Evolutionary conservation across 352 stramenopile genomes (phyloP), one percentile per base, ranked within the genome.

Genomic region (Stephanocyclus meneghinianus): DNA sequence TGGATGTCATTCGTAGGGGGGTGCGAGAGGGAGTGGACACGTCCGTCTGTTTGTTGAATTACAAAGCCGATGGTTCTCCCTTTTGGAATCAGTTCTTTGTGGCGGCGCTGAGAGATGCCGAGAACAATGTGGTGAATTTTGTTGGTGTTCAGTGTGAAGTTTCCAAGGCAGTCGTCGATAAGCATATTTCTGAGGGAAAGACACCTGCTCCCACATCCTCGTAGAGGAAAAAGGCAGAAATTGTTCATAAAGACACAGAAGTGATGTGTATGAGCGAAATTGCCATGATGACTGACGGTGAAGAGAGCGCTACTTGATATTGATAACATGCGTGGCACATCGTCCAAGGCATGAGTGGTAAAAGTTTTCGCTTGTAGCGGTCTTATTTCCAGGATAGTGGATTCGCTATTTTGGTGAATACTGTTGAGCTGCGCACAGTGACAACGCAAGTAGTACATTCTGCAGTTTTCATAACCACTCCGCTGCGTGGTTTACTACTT

Each of bases 51-150:
- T 76, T 97, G 5, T 74, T 97, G 37, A 96, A 96, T 82, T 96
- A 96, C 87, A 94, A 94, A 64, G 87, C 87, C 0, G 93, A 97
- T 77, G 92, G 91, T 29, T 94, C 91, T 9, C 85, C 91, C 2
- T 97, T 96, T 71, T 96, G 91, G 91, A 97, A 97, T 88, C 94
- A 96, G 81, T 95, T 97, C 76, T 96, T 95, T 84, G 88, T 96
- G 16, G 92, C 93, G 0, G 86, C 92, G 13, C 80, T 96, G 11
- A 71, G 92, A 59, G 92, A 96, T 87, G 88, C 88, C 21, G 90
- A 95, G 67, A 91, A 93, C 51, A 91, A 92, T 80, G 86, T 96
- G 18, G 92, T 96, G 13, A 96, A 97, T 73, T 96, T 94, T 83
- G 92, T 97, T 11, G 92, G 93, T 18, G 93, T 96, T 1, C 93